Evolutionary conservation across 1,284 basidiomycete species (phyloP).

Genomic region (Porogramme epimiltina): DNA sequence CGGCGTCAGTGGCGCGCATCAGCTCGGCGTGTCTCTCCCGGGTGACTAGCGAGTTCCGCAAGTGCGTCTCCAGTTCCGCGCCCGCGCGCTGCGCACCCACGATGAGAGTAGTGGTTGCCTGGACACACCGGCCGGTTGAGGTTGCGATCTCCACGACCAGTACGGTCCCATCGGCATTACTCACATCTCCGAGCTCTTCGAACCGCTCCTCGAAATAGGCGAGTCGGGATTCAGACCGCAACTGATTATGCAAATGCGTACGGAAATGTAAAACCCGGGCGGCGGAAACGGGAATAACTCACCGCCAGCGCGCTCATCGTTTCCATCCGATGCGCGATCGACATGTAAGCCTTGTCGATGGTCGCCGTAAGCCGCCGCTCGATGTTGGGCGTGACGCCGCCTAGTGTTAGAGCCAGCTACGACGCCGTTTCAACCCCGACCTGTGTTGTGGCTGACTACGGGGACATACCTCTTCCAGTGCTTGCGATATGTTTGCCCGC

Average conservation of each 20-base stretch:
- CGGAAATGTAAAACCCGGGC: slow-evolving; percentile 19
- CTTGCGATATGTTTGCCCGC: background rate
- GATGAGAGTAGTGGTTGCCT: slow-evolving; percentile 20
- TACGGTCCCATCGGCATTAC: background rate
- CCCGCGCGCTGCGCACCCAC: slow-evolving; percentile 26
- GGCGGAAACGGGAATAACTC: background rate
- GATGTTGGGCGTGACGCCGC: slow-evolving; percentile 1
- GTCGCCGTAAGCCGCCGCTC: background rate
- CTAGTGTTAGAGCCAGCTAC: slow-evolving; percentile 4
- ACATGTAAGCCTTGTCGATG: background rate
- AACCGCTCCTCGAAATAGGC: slow-evolving; percentile 29
- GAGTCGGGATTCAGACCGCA: slow-evolving; percentile 27
- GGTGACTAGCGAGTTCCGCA: slow-evolving; percentile 16
- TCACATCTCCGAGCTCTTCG: slow-evolving; percentile 31
- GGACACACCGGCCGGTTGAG: slow-evolving; percentile 3
- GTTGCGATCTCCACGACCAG: background rate
- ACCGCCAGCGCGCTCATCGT: slow-evolving; percentile 11
- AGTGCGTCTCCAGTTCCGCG: slow-evolving; percentile 26
- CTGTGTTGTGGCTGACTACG: background rate
- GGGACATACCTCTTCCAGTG: background rate
- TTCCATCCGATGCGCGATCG: no score
- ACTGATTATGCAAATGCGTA: no score
- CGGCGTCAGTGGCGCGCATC: slow-evolving; percentile 34
- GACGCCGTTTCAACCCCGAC: background rate
- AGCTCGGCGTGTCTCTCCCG: slow-evolving; percentile 38